Base-by-base conservation (phyloP, 148 eudicot genomes). In the Chenopodium album region DNA sequence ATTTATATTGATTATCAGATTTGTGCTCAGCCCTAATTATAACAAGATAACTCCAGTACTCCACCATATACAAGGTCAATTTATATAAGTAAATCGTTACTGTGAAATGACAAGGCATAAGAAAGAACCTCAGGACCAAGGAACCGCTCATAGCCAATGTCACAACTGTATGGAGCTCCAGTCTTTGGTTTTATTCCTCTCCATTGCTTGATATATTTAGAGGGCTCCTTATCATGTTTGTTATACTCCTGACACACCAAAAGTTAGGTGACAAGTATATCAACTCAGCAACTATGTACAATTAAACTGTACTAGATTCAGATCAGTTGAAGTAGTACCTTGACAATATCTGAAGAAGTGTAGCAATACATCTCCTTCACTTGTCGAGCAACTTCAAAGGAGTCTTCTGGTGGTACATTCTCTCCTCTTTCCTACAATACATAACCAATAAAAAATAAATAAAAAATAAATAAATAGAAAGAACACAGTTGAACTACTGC, bases 361-460 rank as follows among this genome's bases (percentile, higher is more conserved):
- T 95, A 95, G 88, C 99, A 93, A 88, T 92, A 89, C 88, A 90
- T 93, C 88, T 95, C 98, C 89, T 95, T 95, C 78, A 95, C 94
- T 84, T 92, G 93, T 68, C 98, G 91, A 79, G 99, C 99, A 79
- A 94, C 99, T 78, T 95, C 99, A 88, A 93, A 91, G 47, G 98
- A 95, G 78, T 95, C 99, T 78, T 95, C 99, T 31, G 94, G 94
- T 19, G 99, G 99, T 80, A 93, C 88, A 82, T 92, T 91, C 89
- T 95, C 99, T 78, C 99, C 99, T 86, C 99, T 92, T 95, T 95
- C 99, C 99, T 95, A 86, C 82, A 90, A 66, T 60, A 84, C 74
- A 75, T 37, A 60, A 74, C 13, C 31, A 29, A 29, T 29, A 29
- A 29, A 29, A 31, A 31, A 31, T 0, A 23, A 23, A 23, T 23